Evolutionary conservation across 306 rosid genomes (phyloP), one percentile per base, ranked within the genome.

Genomic region (Dicorynia guianensis): DNA sequence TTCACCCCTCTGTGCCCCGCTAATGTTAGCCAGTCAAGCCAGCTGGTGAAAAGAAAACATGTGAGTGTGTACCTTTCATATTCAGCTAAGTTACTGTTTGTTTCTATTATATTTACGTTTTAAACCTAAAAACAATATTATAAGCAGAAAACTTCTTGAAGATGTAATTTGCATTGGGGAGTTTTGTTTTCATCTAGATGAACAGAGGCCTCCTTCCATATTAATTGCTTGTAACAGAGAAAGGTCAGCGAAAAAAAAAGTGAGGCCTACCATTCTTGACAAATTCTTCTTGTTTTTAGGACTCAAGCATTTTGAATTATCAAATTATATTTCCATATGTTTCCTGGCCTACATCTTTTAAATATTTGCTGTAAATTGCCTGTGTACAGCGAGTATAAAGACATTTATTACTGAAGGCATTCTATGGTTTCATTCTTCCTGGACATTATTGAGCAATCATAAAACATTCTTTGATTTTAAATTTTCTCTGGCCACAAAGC

Each of bases 1-100:
- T 93, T 48, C 76, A 87, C 98, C 64, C 85, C 90, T 50, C 3
- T 82, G 1, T 91, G 98, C 87, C 47, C 80, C 69, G 86, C 81
- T 43, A 81, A 76, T 46, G 69, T 36, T 19, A 85, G 89, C 79
- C 87, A 79, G 84, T 79, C 88, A 57, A 87, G 72, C 73, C 80
- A 79, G 73, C 83, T 72, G 34, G 65, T 65, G 76, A 91, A 83
- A 83, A 86, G 89, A 85, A 82, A 73, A 83, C 87, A 74, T 46
- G 98, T 93, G 61, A 89, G 96, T 84, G 96, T 84, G 10, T 55
- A 38, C 38, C 40, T 56, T 35, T 67, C 60, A 12, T 40, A 14
- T 25, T 25, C 30, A 25, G 30, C 30, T n/a, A 46, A 10, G 10
- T 46, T 46, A 1, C 52, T 13, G 0, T 36, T 1, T 17, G 11